Evolutionary conservation across 352 stramenopile species (phyloP).

Genomic region (Globisporangium paddicum): DNA sequence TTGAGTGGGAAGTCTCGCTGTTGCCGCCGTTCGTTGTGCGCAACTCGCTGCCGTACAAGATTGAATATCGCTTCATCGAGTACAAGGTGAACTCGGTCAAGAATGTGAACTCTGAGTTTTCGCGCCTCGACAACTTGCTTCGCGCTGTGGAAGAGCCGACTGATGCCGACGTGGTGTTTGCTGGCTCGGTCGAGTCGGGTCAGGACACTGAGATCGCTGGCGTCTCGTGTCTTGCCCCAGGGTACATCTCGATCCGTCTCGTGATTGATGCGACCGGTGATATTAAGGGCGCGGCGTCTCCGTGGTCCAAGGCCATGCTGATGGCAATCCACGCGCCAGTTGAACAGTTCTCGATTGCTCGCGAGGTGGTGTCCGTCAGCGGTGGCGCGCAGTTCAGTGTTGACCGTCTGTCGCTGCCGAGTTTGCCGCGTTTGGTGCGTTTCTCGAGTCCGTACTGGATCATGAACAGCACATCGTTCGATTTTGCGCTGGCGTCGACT

Average conservation of each 20-base stretch:
- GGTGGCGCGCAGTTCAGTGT: slow-evolving; percentile 60
- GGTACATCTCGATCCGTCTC: slow-evolving; percentile 69
- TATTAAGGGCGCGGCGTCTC: slow-evolving; percentile 18
- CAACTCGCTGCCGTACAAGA: slow-evolving; percentile 82
- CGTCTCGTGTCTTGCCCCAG: slow-evolving; percentile 60
- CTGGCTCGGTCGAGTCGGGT: slow-evolving; percentile 54
- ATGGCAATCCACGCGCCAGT: slow-evolving; percentile 77
- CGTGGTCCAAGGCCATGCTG: slow-evolving; percentile 80
- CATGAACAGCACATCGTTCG: slow-evolving; percentile 76
- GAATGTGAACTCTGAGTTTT: slow-evolving; percentile 51
- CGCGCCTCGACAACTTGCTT: slow-evolving; percentile 54
- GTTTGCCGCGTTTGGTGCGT: slow-evolving; percentile 67
- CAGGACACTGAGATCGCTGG: slow-evolving; percentile 73
- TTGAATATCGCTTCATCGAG: slow-evolving; percentile 84
- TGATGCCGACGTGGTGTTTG: slow-evolving; percentile 33
- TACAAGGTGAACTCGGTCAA: slow-evolving; percentile 58
- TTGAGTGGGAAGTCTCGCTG: slow-evolving; percentile 79
- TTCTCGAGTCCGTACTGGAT: slow-evolving; percentile 86
- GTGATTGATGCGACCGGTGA: slow-evolving; percentile 29
- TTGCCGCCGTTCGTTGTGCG: slow-evolving; percentile 78
- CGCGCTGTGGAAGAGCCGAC: slow-evolving; percentile 25
- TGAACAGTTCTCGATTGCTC: slow-evolving; percentile 68
- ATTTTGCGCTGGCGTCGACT: slow-evolving; percentile 57
- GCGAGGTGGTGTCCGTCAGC: slow-evolving; percentile 48
- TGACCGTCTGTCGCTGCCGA: slow-evolving; percentile 64